phyloP scores from a whole-genome alignment of 1,284 basidiomycete species.

The Ganoderma lingzhi region DNA sequence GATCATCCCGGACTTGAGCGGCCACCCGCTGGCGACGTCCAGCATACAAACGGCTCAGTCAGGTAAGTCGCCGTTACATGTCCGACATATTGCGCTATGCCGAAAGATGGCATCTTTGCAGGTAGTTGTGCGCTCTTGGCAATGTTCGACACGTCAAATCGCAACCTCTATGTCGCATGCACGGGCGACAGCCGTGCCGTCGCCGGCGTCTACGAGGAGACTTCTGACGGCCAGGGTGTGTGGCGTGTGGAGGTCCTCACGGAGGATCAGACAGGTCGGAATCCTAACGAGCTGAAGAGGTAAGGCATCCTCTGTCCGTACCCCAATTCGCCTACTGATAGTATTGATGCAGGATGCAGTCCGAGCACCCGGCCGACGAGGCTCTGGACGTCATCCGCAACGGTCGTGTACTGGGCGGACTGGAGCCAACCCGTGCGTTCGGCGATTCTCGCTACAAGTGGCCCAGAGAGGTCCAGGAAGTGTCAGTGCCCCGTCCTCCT shows the following conservation, averaged over 20 bases:
- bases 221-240: constrained; percentile 60
- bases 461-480: constrained; percentile 74
- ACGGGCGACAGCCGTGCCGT: constrained; percentile 97
- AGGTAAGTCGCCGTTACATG: constrained; percentile 46
- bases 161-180: constrained; percentile 88
- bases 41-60: constrained; percentile 84
- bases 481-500: constrained; percentile 54
- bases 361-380: constrained; percentile 90
- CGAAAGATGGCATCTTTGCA: constrained; percentile 26
- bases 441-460: constrained; percentile 97
- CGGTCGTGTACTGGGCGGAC: constrained; percentile 90
- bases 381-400: constrained; percentile 83
- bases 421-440: constrained; percentile 95
- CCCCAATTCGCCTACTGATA: background rate
- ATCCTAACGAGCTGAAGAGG: constrained; percentile 83
- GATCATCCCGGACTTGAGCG: constrained; percentile 70
- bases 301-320: constrained; percentile 39
- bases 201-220: constrained; percentile 88
- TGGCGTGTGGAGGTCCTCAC: constrained; percentile 94
- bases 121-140: constrained; percentile 92
- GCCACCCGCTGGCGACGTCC: constrained; percentile 73
- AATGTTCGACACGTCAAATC: constrained; percentile 83
- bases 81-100: background rate
- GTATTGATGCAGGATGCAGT: constrained; percentile 69
- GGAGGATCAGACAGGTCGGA: constrained; percentile 96